These are phyloP conservation scores for Camelina laxa DNA, from an alignment of 345 rosid genomes.

Conservation along the genomic window DNA sequence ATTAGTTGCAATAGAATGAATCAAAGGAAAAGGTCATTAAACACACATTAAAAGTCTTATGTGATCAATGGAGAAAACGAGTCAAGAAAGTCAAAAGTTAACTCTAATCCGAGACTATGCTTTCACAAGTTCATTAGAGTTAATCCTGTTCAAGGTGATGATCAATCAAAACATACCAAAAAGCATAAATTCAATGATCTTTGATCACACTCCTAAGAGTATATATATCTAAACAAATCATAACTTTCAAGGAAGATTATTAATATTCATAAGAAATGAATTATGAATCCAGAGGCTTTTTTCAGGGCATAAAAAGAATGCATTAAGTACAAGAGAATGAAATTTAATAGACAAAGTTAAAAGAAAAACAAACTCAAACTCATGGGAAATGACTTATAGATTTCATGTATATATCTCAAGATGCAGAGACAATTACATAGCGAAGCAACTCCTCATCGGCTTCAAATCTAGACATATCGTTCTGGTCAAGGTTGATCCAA, in stretches of 20 bases:
- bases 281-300: not conserved
- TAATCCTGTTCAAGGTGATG: not conserved
- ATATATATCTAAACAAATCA: not conserved
- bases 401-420: slow-evolving; percentile 8
- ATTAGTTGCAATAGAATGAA: not conserved
- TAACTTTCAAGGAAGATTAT: not conserved
- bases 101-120: not conserved
- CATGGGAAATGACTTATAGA: not conserved
- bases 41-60: not conserved
- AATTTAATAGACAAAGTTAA: not conserved
- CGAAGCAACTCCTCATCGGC: slow-evolving; percentile 28
- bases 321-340: not conserved
- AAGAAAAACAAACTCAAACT: not conserved
- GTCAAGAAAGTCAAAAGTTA: not conserved
- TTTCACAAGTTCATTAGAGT: not conserved
- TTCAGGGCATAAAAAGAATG: not conserved
- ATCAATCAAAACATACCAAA: not conserved
- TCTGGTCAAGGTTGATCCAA: slow-evolving; percentile 36
- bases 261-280: not conserved
- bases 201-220: not conserved
- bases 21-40: not conserved
- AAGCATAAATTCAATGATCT: not conserved
- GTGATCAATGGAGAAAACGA: too few species aligned
- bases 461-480: slow-evolving; percentile 34
- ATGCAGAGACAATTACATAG: slow-evolving; percentile 24